Conservation (phyloP, 257 asterid species). For the Verbena officinalis region DNA sequence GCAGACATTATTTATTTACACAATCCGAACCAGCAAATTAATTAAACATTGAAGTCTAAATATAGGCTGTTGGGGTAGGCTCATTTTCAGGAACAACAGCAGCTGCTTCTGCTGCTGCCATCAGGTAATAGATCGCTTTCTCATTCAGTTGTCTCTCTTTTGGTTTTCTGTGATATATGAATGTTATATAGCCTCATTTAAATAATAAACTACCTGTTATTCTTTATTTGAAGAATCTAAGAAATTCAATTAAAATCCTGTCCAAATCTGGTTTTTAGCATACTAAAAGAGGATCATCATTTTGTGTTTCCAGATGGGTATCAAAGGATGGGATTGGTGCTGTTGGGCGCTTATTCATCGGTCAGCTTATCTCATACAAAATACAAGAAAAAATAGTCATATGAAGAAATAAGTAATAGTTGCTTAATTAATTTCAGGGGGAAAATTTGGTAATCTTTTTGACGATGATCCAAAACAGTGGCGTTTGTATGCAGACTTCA, state of each 20-base stretch:
- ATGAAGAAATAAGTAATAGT: constrained; percentile 27
- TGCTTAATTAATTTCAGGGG: constrained; percentile 60
- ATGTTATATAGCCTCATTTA: constrained; percentile 12
- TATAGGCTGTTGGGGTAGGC: constrained; percentile 96
- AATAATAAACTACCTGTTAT: constrained; percentile 1
- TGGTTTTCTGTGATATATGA: constrained; percentile 5
- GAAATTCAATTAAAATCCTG: constrained; percentile 10
- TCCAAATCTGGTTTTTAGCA: constrained; percentile 15
- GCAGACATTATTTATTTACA: constrained; percentile 17
- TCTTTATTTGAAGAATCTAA: constrained; percentile 18
- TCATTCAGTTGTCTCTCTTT: constrained; percentile 12
- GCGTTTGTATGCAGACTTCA: constrained; percentile 97
- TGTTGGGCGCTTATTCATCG: constrained; percentile 87
- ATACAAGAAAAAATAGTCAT: constrained; percentile 16
- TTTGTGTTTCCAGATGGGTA: constrained; percentile 77
- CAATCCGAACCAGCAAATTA: constrained; percentile 17
- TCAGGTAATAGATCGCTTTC: constrained; percentile 55
- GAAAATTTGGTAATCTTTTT: constrained; percentile 91
- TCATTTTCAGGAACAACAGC: constrained; percentile 91
- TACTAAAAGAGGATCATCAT: constrained; percentile 22
- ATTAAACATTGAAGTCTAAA: constrained; percentile 32
- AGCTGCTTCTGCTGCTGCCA: constrained; percentile 96
- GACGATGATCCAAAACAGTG: constrained; percentile 98
- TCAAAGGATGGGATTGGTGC: constrained; percentile 99
- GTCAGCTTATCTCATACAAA: constrained; percentile 48